Evolutionary conservation across 495 filamentous ascomycete species (phyloP).

Genomic region (Neurospora sublineolata): DNA sequence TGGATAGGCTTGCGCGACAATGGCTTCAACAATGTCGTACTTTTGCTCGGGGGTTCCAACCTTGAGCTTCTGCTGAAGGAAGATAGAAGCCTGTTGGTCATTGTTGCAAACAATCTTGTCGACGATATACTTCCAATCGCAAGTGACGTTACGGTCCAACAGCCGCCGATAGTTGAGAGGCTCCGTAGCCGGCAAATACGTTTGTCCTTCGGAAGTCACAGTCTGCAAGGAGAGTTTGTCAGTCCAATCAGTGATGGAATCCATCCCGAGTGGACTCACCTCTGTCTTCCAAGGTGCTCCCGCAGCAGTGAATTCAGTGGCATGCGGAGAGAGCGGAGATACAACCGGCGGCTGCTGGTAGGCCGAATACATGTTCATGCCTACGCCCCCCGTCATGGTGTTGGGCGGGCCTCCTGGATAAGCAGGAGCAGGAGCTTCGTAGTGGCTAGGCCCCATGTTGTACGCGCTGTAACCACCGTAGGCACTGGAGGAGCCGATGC

Average conservation of each 20-base stretch:
- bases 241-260: background rate
- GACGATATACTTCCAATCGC: conserved; percentile 99
- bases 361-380: conserved; percentile 41
- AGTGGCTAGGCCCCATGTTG: conserved; percentile 20
- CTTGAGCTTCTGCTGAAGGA: conserved; percentile 97
- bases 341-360: conserved; percentile 66
- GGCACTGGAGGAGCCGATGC: conserved; percentile 19
- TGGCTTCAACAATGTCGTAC: conserved; percentile 91
- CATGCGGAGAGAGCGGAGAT: conserved; percentile 73
- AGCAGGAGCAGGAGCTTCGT: conserved; percentile 18
- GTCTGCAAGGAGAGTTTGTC: conserved; percentile 20
- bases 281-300: conserved; percentile 40
- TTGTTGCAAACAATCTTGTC: conserved; percentile 99
- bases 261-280: conserved; percentile 22
- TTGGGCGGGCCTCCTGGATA: conserved; percentile 19
- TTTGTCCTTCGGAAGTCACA: conserved; percentile 48
- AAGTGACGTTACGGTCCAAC: conserved; percentile 89
- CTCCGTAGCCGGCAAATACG: conserved; percentile 71
- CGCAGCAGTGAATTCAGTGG: conserved; percentile 61
- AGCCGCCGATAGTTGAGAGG: conserved; percentile 95
- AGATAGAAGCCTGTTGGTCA: conserved; percentile 97
- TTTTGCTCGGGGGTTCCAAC: conserved; percentile 92
- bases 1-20: conserved; percentile 89
- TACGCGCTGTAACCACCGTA: conserved; percentile 15
- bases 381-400: conserved; percentile 17